Evolutionary conservation across 192 early-diverging fungal species (phyloP).

Genomic region (Podila epigama): DNA sequence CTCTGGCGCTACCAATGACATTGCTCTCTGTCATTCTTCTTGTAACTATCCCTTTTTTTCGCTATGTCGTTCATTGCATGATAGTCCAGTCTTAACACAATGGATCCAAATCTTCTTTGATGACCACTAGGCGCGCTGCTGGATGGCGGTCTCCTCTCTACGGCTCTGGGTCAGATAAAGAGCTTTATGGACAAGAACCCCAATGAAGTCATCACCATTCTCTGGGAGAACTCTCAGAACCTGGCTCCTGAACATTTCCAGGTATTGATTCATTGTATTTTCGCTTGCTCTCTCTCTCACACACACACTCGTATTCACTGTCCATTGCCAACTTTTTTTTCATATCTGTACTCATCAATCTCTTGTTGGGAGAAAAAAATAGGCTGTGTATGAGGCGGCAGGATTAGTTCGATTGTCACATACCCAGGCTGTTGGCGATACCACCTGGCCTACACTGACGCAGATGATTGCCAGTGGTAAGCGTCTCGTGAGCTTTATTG

Average conservation of each 20-base stretch:
- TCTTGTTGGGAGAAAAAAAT: not conserved
- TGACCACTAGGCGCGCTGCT: slow-evolving; percentile 3
- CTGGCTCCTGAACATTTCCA: slow-evolving; percentile 29
- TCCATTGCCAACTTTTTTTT: no score
- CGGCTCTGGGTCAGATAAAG: slow-evolving; percentile 25
- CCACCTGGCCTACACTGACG: slow-evolving; percentile 73
- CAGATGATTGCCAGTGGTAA: slow-evolving; percentile 71
- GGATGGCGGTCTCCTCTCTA: slow-evolving; percentile 28
- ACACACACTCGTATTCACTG: not conserved
- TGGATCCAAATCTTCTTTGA: not conserved
- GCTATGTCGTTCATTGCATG: not conserved
- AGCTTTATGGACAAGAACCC: slow-evolving; percentile 41
- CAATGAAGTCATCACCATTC: slow-evolving; percentile 41
- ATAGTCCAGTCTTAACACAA: no score
- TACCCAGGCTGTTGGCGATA: slow-evolving; percentile 47
- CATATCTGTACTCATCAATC: not conserved
- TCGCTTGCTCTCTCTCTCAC: not conserved
- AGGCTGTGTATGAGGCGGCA: slow-evolving; percentile 36
- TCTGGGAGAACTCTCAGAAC: slow-evolving; percentile 28
- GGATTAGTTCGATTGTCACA: slow-evolving; percentile 64
- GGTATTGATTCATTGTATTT: slow-evolving; percentile 2
- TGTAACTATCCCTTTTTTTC: slow-evolving; percentile 42
- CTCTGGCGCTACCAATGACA: slow-evolving; percentile 26
- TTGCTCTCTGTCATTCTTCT: slow-evolving; percentile 71
- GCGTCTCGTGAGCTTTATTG: slow-evolving; percentile 69